Base-by-base conservation (phyloP, 2,329 filamentous ascomycete species). In the Pseudogymnoascus sp. region DNA sequence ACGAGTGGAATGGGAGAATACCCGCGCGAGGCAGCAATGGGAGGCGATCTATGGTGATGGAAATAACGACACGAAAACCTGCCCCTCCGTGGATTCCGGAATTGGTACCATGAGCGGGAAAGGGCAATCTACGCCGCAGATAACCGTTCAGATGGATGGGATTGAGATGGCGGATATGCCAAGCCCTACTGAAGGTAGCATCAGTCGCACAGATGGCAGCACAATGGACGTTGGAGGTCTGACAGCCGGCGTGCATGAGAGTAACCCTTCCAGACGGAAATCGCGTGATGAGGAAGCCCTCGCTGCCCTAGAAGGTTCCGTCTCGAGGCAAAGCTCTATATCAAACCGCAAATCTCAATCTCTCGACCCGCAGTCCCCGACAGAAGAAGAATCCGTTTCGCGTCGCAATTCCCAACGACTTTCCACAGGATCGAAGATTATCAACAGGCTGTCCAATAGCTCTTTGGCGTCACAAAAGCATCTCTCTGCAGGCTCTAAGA, bases 21-120 rank as follows among this genome's bases (percentile, higher is more conserved):
- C 81, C 9, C 79, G 79, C 5, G 87, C 90, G 64, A 80, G 83
- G 48, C 77, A 77, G 5, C 77, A 85, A 64, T 97, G 92, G 92
- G 92, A 97, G 71, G 82, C 82, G 5, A 78, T 82, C 1, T 94
- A 96, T 67, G 58, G 48, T 13, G 15, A 55, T 10, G 35, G 40
- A 15, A 40, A 33, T 33, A 27, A 45, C 36, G 58, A 62, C 65
- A 7, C 59, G 55, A 29, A 60, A 66, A 27, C 33, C 10, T 37
- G 12, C 36, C 58, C 37, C 33, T 37, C 35, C 7, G 37, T 37
- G 37, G 70, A 73, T 67, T 73, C 72, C 60, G 71, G 69, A 9
- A 63, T 72, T 13, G 67, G 69, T 48, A 79, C 80, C 42, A 72
- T 76, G 63, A 80, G 75, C 66, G 80, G 82, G 64, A 82, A 81